phyloP scores from a whole-genome alignment of 768 basidiomycete genomes.

The Trametes sanguinea region DNA sequence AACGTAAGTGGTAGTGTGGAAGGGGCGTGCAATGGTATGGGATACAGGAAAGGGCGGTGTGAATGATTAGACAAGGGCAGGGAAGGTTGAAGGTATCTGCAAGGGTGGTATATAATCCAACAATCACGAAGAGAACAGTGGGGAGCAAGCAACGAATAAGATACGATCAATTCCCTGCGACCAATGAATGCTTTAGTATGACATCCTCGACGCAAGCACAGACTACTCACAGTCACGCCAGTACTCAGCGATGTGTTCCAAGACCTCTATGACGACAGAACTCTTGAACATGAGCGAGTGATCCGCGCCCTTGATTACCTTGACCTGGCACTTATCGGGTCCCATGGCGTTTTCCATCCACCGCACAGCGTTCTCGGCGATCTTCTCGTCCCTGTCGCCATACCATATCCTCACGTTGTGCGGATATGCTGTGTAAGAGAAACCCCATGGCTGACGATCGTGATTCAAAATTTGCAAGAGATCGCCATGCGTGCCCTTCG shows the following conservation, averaged over 20 bases:
- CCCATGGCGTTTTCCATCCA: slow-evolving; percentile 93
- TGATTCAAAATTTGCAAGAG: slow-evolving; percentile 91
- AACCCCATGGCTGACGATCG: slow-evolving; percentile 86
- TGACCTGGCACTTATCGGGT: slow-evolving; percentile 70
- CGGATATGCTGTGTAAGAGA: slow-evolving; percentile 80
- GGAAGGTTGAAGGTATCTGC: slow-evolving; percentile 22
- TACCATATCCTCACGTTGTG: slow-evolving; percentile 87
- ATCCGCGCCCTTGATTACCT: slow-evolving; percentile 84
- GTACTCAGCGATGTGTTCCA: slow-evolving; percentile 65
- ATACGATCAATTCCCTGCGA: slow-evolving; percentile 19
- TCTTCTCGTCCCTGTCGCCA: slow-evolving; percentile 91
- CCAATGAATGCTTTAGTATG: not conserved
- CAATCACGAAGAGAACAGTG: slow-evolving; percentile 27
- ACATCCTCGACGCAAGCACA: not conserved
- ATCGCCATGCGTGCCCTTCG: slow-evolving; percentile 89
- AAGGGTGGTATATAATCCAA: slow-evolving; percentile 36
- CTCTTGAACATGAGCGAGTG: slow-evolving; percentile 94
- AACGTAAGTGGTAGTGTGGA: slow-evolving; percentile 6
- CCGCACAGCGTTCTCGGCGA: slow-evolving; percentile 84
- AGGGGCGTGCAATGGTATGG: slow-evolving; percentile 26
- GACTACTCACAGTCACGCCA: slow-evolving; percentile 33
- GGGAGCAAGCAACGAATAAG: slow-evolving; percentile 21
- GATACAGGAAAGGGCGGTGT: slow-evolving; percentile 16
- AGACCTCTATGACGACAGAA: slow-evolving; percentile 80
- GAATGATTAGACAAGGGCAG: slow-evolving; percentile 17